These are phyloP conservation scores for Capsicum pubescens DNA, from an alignment of 257 asterid species.

Conservation along the genomic window DNA sequence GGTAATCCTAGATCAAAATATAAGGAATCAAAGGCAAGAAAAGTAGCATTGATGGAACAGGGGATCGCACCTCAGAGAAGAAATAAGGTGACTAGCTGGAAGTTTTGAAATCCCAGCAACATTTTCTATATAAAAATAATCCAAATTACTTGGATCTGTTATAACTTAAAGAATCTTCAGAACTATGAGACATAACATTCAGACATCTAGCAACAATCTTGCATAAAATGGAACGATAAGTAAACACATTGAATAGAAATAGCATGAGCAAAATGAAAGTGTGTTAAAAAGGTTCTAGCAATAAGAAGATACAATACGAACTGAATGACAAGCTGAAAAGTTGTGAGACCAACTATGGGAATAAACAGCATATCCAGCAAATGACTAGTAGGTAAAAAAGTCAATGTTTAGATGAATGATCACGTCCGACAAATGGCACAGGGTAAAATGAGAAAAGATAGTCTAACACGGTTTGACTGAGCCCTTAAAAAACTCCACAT, in stretches of 20 bases:
- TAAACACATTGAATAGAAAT: background rate
- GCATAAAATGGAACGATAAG: background rate
- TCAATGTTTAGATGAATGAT: background rate
- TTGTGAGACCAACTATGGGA: background rate
- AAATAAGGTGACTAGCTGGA: too few species aligned
- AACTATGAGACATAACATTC: background rate
- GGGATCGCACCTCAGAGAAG: too few species aligned
- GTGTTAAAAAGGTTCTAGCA: background rate
- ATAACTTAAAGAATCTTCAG: background rate
- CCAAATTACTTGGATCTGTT: background rate
- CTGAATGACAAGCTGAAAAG: background rate
- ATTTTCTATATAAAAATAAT: too few species aligned
- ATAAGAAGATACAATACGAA: background rate
- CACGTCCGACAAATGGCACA: background rate
- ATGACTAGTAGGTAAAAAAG: background rate
- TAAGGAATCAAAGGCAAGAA: too few species aligned
- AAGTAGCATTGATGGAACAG: too few species aligned
- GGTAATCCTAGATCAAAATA: too few species aligned
- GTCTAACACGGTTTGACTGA: background rate
- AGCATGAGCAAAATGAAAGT: background rate
- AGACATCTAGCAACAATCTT: background rate
- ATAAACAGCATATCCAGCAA: background rate
- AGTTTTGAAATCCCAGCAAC: too few species aligned
- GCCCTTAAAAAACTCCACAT: background rate
- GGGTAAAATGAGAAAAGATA: background rate